Evolutionary conservation across 75 land plant genomes (phyloP).

Genomic region (Pinus taeda): DNA sequence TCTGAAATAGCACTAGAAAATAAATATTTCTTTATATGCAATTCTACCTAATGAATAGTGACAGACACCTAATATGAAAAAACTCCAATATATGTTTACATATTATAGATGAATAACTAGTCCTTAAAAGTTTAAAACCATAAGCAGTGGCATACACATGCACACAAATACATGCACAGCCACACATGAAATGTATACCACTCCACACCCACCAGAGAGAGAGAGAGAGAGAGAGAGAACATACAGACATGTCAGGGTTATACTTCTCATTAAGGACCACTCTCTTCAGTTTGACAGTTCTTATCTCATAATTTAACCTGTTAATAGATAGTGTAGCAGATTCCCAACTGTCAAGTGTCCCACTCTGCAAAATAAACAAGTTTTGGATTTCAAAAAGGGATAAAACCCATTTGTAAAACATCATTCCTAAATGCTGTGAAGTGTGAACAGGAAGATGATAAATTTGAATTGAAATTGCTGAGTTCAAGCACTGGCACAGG

Average conservation of each 20-base stretch:
- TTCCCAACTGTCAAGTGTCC: slow-evolving; percentile 18
- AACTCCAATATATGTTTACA: not conserved
- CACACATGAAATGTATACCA: no score
- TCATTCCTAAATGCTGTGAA: slow-evolving; percentile 4
- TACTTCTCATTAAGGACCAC: slow-evolving; percentile 20
- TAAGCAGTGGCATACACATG: not conserved
- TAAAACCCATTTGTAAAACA: not conserved
- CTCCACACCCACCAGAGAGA: no score
- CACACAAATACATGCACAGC: no score
- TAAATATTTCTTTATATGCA: not conserved
- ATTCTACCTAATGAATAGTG: not conserved
- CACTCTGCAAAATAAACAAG: slow-evolving; percentile 12
- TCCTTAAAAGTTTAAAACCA: not conserved
- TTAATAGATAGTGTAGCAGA: slow-evolving; percentile 17
- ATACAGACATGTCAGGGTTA: slow-evolving; percentile 10
- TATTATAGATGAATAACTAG: not conserved
- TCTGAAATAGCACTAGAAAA: not conserved
- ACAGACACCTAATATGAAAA: not conserved
- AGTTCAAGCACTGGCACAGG: not conserved
- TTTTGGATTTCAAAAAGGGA: not conserved
- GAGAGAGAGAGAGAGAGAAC: no score
- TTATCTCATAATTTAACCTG: slow-evolving; percentile 23
- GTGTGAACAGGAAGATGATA: not conserved
- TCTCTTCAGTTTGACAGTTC: slow-evolving; percentile 10
- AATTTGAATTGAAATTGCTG: not conserved